phyloP scores from a whole-genome alignment of 345 rosid species.

The sweet orange (Citrus sinensis) region DNA sequence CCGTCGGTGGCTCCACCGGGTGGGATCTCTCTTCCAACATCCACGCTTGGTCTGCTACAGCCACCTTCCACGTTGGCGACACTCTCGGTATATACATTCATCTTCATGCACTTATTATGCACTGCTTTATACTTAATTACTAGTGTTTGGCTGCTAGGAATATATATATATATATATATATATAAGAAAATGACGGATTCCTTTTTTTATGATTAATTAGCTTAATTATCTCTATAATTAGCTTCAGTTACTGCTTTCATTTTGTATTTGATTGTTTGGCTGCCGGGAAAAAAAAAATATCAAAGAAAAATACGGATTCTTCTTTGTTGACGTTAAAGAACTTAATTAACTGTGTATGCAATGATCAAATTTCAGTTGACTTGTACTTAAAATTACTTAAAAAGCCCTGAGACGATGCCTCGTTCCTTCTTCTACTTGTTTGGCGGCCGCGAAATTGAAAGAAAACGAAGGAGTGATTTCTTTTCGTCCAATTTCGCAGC shows the following conservation, averaged over 20 bases:
- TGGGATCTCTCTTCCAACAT: conserved; percentile 18
- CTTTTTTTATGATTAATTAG: no score
- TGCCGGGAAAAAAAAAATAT: neutral
- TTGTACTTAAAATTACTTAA: neutral
- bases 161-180: no score
- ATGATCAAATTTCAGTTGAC: neutral
- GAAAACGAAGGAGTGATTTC: neutral
- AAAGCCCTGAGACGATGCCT: neutral
- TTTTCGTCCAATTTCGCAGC: neutral
- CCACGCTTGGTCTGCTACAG: neutral
- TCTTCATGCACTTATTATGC: neutral
- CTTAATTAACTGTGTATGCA: neutral
- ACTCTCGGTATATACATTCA: neutral
- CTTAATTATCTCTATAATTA: no score
- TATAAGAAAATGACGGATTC: no score
- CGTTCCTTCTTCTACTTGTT: neutral
- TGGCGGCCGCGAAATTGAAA: neutral
- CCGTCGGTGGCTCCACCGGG: conserved; percentile 18
- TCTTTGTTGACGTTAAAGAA: neutral
- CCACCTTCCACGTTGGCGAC: neutral
- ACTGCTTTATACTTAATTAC: no score
- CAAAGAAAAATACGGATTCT: neutral
- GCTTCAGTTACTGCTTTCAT: neutral
- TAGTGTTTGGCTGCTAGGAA: no score
- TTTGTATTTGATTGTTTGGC: neutral